Conservation (phyloP, 169 alveolate species). For the Plasmodium relictum region DNA sequence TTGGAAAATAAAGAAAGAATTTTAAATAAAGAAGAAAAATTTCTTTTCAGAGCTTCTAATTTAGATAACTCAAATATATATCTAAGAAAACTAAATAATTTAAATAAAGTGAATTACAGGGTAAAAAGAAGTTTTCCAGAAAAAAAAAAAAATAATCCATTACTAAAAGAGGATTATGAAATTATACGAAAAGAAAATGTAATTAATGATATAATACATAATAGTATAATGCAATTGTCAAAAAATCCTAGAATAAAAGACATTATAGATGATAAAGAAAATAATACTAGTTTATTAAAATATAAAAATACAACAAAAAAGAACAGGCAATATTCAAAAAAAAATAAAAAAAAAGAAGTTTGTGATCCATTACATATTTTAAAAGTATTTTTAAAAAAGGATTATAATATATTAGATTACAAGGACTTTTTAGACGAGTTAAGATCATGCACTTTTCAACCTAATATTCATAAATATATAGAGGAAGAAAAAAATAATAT, state of each 20-base stretch:
- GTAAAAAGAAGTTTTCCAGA: not conserved
- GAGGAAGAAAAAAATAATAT: constrained; percentile 2
- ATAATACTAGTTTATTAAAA: not conserved
- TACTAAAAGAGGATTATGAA: constrained; percentile 29
- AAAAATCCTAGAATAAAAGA: not conserved
- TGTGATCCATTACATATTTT: constrained; percentile 53
- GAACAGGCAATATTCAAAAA: not conserved
- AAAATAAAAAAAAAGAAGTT: constrained; percentile 2
- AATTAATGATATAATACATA: constrained; percentile 48
- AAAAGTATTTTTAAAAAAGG: constrained; percentile 46
- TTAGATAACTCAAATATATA: not conserved
- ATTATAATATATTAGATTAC: constrained; percentile 3
- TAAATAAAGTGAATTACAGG: not conserved
- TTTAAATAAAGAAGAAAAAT: constrained; percentile 12
- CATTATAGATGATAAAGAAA: not conserved
- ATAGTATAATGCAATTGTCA: constrained; percentile 35
- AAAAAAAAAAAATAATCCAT: not conserved
- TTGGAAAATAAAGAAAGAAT: constrained; percentile 23
- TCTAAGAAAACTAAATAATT: not conserved
- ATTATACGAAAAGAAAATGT: constrained; percentile 19
- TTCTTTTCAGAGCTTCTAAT: not conserved
- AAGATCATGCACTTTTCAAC: constrained; percentile 56
- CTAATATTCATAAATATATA: constrained; percentile 49
- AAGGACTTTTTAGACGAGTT: constrained; percentile 14
- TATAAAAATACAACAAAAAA: not conserved